Base-by-base conservation (phyloP, 345 rosid genomes). In the Cardamine resedifolia region DNA sequence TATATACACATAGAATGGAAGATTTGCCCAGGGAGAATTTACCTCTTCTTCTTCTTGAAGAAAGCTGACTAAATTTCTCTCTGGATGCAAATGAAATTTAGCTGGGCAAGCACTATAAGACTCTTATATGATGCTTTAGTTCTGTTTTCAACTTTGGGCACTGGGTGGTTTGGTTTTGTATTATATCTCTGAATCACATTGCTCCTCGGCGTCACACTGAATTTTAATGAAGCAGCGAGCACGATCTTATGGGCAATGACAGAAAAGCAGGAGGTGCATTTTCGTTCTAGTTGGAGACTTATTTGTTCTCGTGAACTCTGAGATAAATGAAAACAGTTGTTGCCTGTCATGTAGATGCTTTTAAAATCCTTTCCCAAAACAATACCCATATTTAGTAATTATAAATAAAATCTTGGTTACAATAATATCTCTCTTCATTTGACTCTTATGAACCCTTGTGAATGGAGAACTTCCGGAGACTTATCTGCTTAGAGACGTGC, bases 1-100 rank as follows among this genome's bases (percentile, higher is more conserved):
- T 56, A 74, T 63, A 76, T 64, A 76, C 70, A 76, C 71, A 71
- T 74, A 48, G 56, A 64, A 63, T 66, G 71, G 76, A 77, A 68
- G 69, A 75, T 34, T 68, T 74, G 60, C 26, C 58, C 77, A 59
- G 70, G 30, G 36, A 45, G 49, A 23, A 11, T 61, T 69, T 63
- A 63, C 34, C 50, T 69, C 71, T 63, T 63, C 72, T 49, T 26
- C 62, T 69, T 72, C 74, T 56, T 23, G 45, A 65, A 73, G 80
- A 67, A 74, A 74, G 73, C 73, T 51, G 64, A 61, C n/a, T 28
- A 50, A 50, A 16, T 58, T 44, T 74, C 45, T 61, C 7, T 26
- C 64, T 68, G 61, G 51, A 70, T 28, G 21, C 73, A 64, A 28
- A 34, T 27, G 69, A 47, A 61, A 68, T 68, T 68, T 41, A 66